Base-by-base conservation (phyloP, 192 early-diverging fungal genomes). In the Backusella tuberculispora region DNA sequence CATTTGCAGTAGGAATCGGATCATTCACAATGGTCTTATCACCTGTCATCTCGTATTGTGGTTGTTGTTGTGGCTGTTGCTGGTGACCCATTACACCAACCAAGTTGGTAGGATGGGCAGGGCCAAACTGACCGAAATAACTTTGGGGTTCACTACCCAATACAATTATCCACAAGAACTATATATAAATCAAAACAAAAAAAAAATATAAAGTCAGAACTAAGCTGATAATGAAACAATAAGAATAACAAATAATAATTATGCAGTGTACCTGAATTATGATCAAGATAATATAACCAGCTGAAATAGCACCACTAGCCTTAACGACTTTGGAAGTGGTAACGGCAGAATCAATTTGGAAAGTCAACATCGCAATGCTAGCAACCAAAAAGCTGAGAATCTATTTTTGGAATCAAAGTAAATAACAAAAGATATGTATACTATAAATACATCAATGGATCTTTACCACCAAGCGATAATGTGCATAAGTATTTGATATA, bases 81-180 rank as follows among this genome's bases (percentile, higher is more conserved):
- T 73, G 56, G 41, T 48, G 64, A 64, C 26, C 34, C 29, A 84
- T 6, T 86, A 91, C 9, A 85, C 88, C 68, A 29, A 69, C 68
- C 14, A 24, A 24, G 14, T 69, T 69, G 1, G 24, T 19, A 46
- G 24, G 14, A 29, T 69, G 21, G 26, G 43, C 44, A 15, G 68
- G 68, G 14, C 42, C 42, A 45, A 45, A 69, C 15, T 69, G 21
- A 17, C 45, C 45, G n/a, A 69, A 47, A 19, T 47, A 44, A 47
- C 68, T 69, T 12, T 69, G 42, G 5, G 68, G 21, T 12, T 91
- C 89, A 26, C 86, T 88, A 63, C 90, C 92, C 67, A 93, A 88
- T 44, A 85, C 80, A 47, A 91, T 72, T 43, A 93, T 81, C 92
- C 90, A 93, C 48, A 90, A 83, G 71, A 91, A 88, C 79, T 83